A percentile compares a stretch with the other conserved stretches of the same genome.
phyloP scores from a whole-genome alignment of 2,329 filamentous ascomycete species.

The Botrytis elliptica region DNA sequence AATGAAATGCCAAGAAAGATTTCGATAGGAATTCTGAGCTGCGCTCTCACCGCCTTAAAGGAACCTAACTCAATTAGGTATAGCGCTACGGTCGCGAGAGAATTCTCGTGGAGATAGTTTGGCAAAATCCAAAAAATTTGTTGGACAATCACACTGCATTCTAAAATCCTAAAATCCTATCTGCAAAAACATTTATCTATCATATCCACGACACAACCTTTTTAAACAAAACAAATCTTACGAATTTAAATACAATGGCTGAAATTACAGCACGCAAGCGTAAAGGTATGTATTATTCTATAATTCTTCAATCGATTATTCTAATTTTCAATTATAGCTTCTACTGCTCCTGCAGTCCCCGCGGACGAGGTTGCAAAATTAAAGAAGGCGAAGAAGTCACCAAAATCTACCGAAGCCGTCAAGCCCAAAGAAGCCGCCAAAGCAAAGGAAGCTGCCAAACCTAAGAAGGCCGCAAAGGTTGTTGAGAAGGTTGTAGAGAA shows the following conservation, averaged over 20 bases:
- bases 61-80: background rate
- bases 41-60: background rate
- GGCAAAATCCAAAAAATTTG: conserved; percentile 18
- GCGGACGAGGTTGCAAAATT: conserved; percentile 39
- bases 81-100: background rate
- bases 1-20: background rate
- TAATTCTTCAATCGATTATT: background rate
- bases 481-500: conserved; percentile 24
- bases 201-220: background rate
- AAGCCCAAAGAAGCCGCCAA: conserved; percentile 9
- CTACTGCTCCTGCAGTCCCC: conserved; percentile 40
- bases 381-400: conserved; percentile 44
- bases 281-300: conserved; percentile 44
- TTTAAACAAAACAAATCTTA: too few relatives aligned
- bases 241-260: background rate
- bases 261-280: conserved; percentile 56
- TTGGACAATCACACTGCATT: background rate
- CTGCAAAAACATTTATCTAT: background rate
- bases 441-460: conserved; percentile 37
- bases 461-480: conserved; percentile 24
- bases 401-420: conserved; percentile 7
- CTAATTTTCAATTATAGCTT: conserved; percentile 23
- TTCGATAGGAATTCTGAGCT: background rate
- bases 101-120: conserved; percentile 6
- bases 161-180: conserved; percentile 2